phyloP scores from a whole-genome alignment of 2,329 filamentous ascomycete species.

The Metarhizium anisopliae region DNA sequence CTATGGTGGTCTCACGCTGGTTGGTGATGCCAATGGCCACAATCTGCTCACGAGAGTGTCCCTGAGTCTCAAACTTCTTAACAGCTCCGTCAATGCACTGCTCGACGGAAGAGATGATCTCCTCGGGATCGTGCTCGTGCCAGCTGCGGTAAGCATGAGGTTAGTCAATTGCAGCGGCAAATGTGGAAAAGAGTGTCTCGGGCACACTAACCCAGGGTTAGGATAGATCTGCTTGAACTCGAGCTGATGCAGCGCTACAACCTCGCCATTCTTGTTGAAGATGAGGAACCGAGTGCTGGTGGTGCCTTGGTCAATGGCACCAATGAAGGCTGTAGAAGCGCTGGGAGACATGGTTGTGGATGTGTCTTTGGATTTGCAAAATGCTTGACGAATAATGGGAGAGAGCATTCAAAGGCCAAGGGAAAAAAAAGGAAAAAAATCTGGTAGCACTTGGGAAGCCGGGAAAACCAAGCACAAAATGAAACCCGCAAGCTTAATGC shows the following conservation, averaged over 20 bases:
- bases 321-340: slow-evolving; percentile 44
- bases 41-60: slow-evolving; percentile 59
- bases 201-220: slow-evolving; percentile 51
- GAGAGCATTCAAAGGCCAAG: slow-evolving; percentile 13
- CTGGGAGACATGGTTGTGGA: slow-evolving; percentile 22
- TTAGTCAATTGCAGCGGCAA: not conserved
- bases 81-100: slow-evolving; percentile 69
- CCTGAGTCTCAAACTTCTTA: slow-evolving; percentile 56
- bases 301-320: slow-evolving; percentile 73
- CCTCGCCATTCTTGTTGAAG: slow-evolving; percentile 61
- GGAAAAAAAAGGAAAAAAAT: not conserved
- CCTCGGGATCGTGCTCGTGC: slow-evolving; percentile 76
- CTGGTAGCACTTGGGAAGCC: not conserved
- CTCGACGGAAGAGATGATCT: slow-evolving; percentile 64
- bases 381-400: slow-evolving; percentile 13
- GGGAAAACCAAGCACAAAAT: not conserved
- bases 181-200: slow-evolving; percentile 15
- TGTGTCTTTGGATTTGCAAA: not conserved
- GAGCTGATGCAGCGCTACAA: slow-evolving; percentile 63
- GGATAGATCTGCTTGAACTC: slow-evolving; percentile 70
- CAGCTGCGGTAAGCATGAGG: slow-evolving; percentile 44
- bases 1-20: slow-evolving; percentile 73
- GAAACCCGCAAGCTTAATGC: not conserved
- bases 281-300: slow-evolving; percentile 72
- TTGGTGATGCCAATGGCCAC: slow-evolving; percentile 73